These are phyloP conservation scores for Fomes fomentarius DNA, from an alignment of 1,284 basidiomycete genomes.

Conservation along the genomic window DNA sequence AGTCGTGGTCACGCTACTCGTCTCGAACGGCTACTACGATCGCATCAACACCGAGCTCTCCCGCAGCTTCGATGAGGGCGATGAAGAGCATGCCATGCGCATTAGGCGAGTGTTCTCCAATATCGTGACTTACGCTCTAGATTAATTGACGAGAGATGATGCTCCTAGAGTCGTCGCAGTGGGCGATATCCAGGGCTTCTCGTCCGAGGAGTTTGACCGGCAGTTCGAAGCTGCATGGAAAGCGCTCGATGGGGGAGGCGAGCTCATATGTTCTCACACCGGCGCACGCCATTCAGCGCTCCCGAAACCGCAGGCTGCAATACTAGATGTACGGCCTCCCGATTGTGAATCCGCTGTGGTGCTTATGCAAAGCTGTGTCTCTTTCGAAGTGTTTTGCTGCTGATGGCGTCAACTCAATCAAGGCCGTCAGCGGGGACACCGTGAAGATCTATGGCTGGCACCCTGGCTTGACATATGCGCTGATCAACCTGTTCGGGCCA, in stretches of 20 bases:
- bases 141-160: not conserved
- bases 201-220: not conserved
- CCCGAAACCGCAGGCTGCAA: constrained; percentile 4
- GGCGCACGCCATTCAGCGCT: not conserved
- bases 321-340: too few relatives aligned
- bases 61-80: constrained; percentile 18
- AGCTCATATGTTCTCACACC: constrained; percentile 5
- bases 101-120: constrained; percentile 12
- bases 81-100: constrained; percentile 11
- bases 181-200: not conserved
- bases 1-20: constrained; percentile 25
- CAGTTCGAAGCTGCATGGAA: not conserved
- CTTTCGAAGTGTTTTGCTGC: too few relatives aligned
- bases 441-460: constrained; percentile 24
- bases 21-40: constrained; percentile 10
- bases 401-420: constrained; percentile 4
- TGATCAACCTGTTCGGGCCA: constrained; percentile 21
- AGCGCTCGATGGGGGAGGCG: not conserved
- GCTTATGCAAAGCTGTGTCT: too few relatives aligned
- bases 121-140: constrained; percentile 11
- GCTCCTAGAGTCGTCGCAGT: constrained; percentile 12
- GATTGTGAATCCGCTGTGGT: too few relatives aligned
- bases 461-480: constrained; percentile 13
- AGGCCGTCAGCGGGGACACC: constrained; percentile 6
- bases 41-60: constrained; percentile 24